Evolutionary conservation across 2,329 filamentous ascomycete genomes (phyloP).

Genomic region (Ampelomyces quisqualis): DNA sequence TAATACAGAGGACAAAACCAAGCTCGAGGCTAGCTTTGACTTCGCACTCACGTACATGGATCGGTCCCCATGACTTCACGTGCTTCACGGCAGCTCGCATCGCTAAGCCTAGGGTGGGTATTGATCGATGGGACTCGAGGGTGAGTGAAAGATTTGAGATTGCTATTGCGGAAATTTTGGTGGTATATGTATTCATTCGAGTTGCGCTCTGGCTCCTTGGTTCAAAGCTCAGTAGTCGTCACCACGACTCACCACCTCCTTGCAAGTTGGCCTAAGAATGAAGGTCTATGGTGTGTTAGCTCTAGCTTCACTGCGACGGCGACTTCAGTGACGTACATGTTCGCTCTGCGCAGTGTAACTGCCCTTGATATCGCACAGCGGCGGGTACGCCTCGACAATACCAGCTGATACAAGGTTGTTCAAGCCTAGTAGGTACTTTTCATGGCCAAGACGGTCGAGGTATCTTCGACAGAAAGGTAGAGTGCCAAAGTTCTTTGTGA

Average conservation of each 20-base stretch:
- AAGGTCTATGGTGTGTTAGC: conserved; percentile 36
- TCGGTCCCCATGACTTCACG: no score
- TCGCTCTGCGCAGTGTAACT: conserved; percentile 94
- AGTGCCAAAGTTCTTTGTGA: conserved; percentile 95
- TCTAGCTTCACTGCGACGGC: not conserved
- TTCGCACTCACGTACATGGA: no score
- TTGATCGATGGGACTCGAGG: no score
- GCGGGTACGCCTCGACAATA: conserved; percentile 88
- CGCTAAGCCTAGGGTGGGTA: no score
- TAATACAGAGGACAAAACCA: no score
- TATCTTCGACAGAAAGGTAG: conserved; percentile 89
- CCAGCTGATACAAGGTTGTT: conserved; percentile 81
- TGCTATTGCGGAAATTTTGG: no score
- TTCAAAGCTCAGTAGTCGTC: conserved; percentile 70
- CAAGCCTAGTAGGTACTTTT: conserved; percentile 88
- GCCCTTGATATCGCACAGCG: conserved; percentile 87
- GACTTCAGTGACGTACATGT: conserved; percentile 72
- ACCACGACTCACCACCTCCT: conserved; percentile 83
- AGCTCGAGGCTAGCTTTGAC: no score
- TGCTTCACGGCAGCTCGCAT: no score
- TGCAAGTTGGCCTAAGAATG: conserved; percentile 55
- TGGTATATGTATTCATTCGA: not conserved
- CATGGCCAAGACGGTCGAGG: conserved; percentile 86
- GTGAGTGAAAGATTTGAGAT: no score
- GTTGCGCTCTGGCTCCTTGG: no score